A percentile compares a stretch with the other conserved stretches of the same genome.
These are phyloP conservation scores for Acanthamoeba divionensis DNA, from an alignment of 208 protist genomes.

Conservation along the genomic window DNA sequence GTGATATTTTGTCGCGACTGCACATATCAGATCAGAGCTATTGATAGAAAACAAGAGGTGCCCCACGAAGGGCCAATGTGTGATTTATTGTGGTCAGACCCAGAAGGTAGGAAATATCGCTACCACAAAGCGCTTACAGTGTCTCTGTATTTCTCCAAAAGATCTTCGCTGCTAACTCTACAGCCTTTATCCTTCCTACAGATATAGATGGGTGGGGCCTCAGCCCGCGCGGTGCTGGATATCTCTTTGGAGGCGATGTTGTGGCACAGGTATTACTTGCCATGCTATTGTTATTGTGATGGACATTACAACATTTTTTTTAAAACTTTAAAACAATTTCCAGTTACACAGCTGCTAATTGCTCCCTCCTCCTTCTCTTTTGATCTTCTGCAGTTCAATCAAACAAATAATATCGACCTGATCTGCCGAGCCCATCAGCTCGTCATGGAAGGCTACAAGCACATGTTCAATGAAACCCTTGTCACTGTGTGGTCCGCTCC, in stretches of 20 bases:
- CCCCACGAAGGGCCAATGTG: slow-evolving; percentile 98
- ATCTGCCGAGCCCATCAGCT: slow-evolving; percentile 95
- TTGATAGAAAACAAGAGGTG: slow-evolving; percentile 94
- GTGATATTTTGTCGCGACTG: not conserved
- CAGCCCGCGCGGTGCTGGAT: slow-evolving; percentile 95
- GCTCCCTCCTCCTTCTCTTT: too few species aligned
- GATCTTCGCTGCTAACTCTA: too few species aligned
- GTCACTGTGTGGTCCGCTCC: slow-evolving; percentile 98
- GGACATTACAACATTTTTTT: too few species aligned
- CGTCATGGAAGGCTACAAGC: slow-evolving; percentile 97
- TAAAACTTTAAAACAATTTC: too few species aligned
- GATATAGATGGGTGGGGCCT: slow-evolving; percentile 95
- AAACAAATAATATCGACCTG: slow-evolving; percentile 96
- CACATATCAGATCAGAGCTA: not conserved
- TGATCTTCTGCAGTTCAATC: slow-evolving; percentile 93
- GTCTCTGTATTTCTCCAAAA: too few species aligned
- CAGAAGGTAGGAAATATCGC: slow-evolving; percentile 87
- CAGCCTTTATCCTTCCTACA: slow-evolving; percentile 11
- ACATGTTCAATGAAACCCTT: slow-evolving; percentile 94
- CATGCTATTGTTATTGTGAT: too few species aligned
- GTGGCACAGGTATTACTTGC: slow-evolving; percentile 82
- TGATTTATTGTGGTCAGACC: slow-evolving; percentile 99
- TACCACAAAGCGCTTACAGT: too few species aligned
- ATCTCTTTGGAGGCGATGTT: slow-evolving; percentile 97
- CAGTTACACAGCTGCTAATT: too few species aligned